Conservation (phyloP, 495 filamentous ascomycete species). For the Neurospora hispaniola region DNA sequence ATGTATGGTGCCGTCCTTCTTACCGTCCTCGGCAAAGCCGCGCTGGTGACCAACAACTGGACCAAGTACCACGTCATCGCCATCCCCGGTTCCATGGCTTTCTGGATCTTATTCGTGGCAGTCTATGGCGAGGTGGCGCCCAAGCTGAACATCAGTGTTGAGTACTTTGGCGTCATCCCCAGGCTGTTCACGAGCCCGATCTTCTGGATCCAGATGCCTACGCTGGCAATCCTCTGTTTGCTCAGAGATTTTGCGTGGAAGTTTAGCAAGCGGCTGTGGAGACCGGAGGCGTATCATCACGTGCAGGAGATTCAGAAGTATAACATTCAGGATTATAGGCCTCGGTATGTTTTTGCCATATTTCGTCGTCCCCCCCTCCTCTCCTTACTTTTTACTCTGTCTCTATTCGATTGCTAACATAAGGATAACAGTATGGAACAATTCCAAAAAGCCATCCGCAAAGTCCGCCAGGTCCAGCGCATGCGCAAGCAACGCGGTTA, state of each 20-base stretch:
- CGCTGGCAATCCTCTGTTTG: slow-evolving; percentile 76
- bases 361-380: neutral
- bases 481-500: slow-evolving; percentile 99
- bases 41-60: slow-evolving; percentile 93
- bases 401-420: slow-evolving; percentile 3
- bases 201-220: slow-evolving; percentile 81
- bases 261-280: slow-evolving; percentile 91
- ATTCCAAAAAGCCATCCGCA: slow-evolving; percentile 98
- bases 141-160: slow-evolving; percentile 67
- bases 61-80: slow-evolving; percentile 96
- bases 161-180: slow-evolving; percentile 78
- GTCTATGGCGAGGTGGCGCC: slow-evolving; percentile 88
- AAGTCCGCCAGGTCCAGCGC: slow-evolving; percentile 94
- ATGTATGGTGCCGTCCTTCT: slow-evolving; percentile 85
- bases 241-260: slow-evolving; percentile 77
- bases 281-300: slow-evolving; percentile 92
- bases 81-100: slow-evolving; percentile 83
- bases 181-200: slow-evolving; percentile 68
- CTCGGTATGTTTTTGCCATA: slow-evolving; percentile 43
- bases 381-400: neutral
- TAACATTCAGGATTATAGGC: slow-evolving; percentile 98
- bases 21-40: slow-evolving; percentile 92
- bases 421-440: slow-evolving; percentile 76
- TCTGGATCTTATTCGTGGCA: slow-evolving; percentile 86
- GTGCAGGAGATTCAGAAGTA: slow-evolving; percentile 99